phyloP scores from a whole-genome alignment of 1,284 basidiomycete species.

The Pascua sp. region DNA sequence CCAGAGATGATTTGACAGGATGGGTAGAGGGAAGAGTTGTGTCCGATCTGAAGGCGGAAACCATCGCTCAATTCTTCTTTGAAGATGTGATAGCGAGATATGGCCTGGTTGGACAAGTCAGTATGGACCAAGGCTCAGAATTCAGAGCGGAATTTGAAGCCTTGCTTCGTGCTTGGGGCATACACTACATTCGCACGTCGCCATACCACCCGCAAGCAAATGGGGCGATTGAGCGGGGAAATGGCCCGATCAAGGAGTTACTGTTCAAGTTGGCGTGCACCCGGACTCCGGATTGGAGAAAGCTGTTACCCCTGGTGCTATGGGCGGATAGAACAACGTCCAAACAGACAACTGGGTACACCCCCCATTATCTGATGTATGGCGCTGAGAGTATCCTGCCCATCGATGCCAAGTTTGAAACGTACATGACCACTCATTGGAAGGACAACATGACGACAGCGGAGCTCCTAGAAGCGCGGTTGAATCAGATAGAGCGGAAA shows the following conservation, averaged over 20 bases:
- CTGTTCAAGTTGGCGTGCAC: constrained; percentile 2
- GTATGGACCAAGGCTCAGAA: neutral
- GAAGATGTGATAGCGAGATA: neutral
- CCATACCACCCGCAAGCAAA: constrained; percentile 3
- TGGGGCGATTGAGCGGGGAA: constrained; percentile 5
- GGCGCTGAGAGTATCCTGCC: constrained; percentile 1
- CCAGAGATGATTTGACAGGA: neutral
- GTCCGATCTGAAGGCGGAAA: neutral
- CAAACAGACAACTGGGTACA: neutral
- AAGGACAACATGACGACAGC: neutral
- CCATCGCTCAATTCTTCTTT: neutral
- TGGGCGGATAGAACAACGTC: constrained; percentile 6
- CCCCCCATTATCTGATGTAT: constrained; percentile 2
- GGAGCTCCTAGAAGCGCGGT: neutral
- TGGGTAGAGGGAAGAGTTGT: constrained; percentile 1
- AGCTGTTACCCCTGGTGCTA: neutral
- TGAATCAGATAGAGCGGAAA: neutral
- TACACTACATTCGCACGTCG: neutral
- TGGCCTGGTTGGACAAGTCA: constrained; percentile 1
- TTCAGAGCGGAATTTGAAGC: neutral
- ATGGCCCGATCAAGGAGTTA: constrained; percentile 6
- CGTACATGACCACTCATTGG: neutral
- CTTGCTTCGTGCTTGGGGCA: neutral
- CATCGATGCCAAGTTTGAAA: neutral
- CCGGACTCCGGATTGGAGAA: neutral